Conservation (phyloP, 2,329 filamentous ascomycete species). For the Colletotrichum sp. region DNA sequence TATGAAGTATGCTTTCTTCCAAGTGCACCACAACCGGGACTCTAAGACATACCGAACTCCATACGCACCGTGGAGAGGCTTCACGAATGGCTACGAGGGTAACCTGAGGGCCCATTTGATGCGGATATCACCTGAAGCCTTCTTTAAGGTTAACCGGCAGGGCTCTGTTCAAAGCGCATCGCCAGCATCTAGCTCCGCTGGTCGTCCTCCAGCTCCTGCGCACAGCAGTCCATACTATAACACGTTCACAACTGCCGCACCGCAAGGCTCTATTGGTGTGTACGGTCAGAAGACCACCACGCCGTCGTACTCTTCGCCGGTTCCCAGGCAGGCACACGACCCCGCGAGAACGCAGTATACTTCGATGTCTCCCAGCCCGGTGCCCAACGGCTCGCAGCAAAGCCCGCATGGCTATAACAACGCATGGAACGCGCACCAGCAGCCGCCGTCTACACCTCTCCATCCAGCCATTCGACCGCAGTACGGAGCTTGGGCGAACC, state of each 20-base stretch:
- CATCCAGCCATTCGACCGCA: conserved; percentile 43
- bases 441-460: conserved; percentile 25
- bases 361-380: conserved; percentile 19
- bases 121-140: conserved; percentile 37
- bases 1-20: conserved; percentile 63
- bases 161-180: conserved; percentile 22
- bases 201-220: neutral
- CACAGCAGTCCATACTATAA: conserved; percentile 9
- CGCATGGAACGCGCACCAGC: conserved; percentile 19
- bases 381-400: conserved; percentile 3
- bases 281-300: conserved; percentile 20
- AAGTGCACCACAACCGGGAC: conserved; percentile 64
- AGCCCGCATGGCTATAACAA: conserved; percentile 6
- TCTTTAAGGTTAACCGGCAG: conserved; percentile 29
- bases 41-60: conserved; percentile 63
- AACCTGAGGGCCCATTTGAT: conserved; percentile 52
- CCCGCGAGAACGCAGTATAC: neutral
- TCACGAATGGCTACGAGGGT: conserved; percentile 66
- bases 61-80: conserved; percentile 61
- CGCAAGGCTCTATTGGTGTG: conserved; percentile 16
- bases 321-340: neutral
- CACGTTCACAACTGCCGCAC: neutral
- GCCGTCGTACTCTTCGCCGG: conserved; percentile 15
- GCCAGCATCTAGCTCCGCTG: neutral
- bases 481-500: conserved; percentile 24